Evolutionary conservation across 805 yeast species (phyloP).

Genomic region (Saturnispora halmiae): DNA sequence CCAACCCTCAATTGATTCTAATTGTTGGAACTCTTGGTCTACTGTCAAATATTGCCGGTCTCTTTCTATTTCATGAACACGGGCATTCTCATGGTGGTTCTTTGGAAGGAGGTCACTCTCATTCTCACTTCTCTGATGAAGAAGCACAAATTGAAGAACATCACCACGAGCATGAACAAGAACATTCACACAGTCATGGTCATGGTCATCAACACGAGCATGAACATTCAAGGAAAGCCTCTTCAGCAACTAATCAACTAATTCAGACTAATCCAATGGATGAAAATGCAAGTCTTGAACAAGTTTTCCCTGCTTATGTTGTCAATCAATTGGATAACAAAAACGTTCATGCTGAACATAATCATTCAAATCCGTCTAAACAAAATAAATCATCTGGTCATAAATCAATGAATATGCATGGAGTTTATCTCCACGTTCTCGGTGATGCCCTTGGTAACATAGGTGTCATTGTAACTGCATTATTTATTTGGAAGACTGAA

Average conservation of each 20-base stretch:
- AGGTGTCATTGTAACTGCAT: conserved; percentile 84
- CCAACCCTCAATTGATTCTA: conserved; percentile 75
- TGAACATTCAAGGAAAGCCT: neutral
- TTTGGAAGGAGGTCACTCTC: conserved; percentile 19
- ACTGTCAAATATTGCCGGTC: conserved; percentile 71
- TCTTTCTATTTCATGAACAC: conserved; percentile 82
- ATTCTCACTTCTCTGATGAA: conserved; percentile 14
- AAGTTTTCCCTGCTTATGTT: conserved; percentile 25
- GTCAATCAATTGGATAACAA: conserved; percentile 17
- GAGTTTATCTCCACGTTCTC: conserved; percentile 88
- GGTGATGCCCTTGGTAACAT: conserved; percentile 95
- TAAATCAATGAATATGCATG: conserved; percentile 91
- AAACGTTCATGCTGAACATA: conserved; percentile 2
- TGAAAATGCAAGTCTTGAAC: conserved; percentile 22
- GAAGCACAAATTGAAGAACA: conserved; percentile 10
- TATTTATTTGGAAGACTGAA: conserved; percentile 90
- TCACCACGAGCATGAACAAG: conserved; percentile 7
- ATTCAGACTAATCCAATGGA: conserved; percentile 8
- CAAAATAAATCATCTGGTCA: conserved; percentile 14
- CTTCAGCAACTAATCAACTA: conserved; percentile 9
- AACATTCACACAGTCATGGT: conserved; percentile 5
- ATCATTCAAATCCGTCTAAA: conserved; percentile 6
- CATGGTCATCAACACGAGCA: neutral
- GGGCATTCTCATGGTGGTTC: conserved; percentile 47
- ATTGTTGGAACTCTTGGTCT: conserved; percentile 80